Conservation (phyloP, 768 basidiomycete species). For the Cyclocybe cylindracea region DNA sequence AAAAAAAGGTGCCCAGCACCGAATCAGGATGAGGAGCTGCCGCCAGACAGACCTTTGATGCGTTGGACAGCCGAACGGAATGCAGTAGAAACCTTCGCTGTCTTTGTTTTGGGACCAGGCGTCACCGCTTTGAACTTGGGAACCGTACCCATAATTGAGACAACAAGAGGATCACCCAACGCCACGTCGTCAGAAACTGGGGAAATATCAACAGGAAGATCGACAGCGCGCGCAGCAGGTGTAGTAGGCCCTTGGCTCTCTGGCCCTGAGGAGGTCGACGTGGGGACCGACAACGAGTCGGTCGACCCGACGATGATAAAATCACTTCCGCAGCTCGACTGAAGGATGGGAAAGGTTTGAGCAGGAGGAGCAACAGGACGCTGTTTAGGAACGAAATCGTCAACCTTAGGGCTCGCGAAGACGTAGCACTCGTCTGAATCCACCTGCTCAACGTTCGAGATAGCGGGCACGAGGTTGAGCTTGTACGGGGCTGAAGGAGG, state of each 20-base stretch:
- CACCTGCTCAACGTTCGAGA: neutral
- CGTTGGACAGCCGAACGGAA: conserved; percentile 41
- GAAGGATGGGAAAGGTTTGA: neutral
- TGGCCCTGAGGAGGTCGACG: conserved; percentile 28
- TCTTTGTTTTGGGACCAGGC: conserved; percentile 20
- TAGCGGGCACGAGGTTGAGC: neutral
- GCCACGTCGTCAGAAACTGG: conserved; percentile 41
- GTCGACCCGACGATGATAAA: conserved; percentile 14
- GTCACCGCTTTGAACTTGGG: conserved; percentile 11
- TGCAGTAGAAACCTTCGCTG: conserved; percentile 29
- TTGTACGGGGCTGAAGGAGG: too few relatives aligned
- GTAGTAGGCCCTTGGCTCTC: conserved; percentile 52
- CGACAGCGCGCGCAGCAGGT: conserved; percentile 41
- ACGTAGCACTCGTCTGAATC: conserved; percentile 35
- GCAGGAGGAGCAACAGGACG: conserved; percentile 6
- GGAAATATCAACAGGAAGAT: conserved; percentile 43
- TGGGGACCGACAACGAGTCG: conserved; percentile 18
- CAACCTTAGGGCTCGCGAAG: conserved; percentile 34
- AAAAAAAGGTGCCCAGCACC: conserved; percentile 11
- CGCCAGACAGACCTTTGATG: conserved; percentile 32
- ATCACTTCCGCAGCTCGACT: conserved; percentile 17
- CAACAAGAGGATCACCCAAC: conserved; percentile 27
- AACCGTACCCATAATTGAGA: conserved; percentile 3
- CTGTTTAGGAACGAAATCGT: conserved; percentile 15
- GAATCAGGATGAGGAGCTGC: conserved; percentile 22